Conservation (phyloP, 2,329 filamentous ascomycete species). For the Huntiella bhutanensis region DNA sequence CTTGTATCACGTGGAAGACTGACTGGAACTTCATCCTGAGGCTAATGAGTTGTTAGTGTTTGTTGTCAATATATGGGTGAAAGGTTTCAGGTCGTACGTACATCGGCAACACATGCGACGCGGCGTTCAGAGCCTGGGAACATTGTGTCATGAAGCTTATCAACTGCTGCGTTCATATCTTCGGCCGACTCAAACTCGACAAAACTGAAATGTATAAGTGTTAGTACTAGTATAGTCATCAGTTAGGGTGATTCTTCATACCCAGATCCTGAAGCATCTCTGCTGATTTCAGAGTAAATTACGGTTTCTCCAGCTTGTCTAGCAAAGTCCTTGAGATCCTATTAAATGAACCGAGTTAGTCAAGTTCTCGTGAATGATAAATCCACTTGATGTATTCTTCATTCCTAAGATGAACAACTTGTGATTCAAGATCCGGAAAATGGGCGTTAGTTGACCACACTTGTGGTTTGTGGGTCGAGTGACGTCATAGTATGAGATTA, state of each 20-base stretch:
- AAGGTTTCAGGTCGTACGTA: slow-evolving; percentile 27
- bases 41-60: slow-evolving; percentile 26
- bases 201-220: slow-evolving; percentile 39
- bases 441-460: too few species aligned
- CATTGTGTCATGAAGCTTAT: slow-evolving; percentile 82
- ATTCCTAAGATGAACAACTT: too few species aligned
- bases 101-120: slow-evolving; percentile 75
- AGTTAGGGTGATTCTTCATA: not conserved
- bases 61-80: not conserved
- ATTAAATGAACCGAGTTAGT: slow-evolving; percentile 18
- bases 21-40: slow-evolving; percentile 55
- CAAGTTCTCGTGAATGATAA: not conserved
- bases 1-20: slow-evolving; percentile 37
- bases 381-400: too few species aligned
- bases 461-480: too few species aligned
- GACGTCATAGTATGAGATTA: not conserved
- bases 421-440: too few species aligned
- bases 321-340: slow-evolving; percentile 99
- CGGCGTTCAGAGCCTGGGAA: slow-evolving; percentile 59
- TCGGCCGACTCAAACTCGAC: slow-evolving; percentile 91
- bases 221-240: not conserved
- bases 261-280: slow-evolving; percentile 37
- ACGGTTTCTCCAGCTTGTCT: slow-evolving; percentile 93
- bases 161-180: slow-evolving; percentile 77
- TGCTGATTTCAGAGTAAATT: slow-evolving; percentile 90